These are phyloP conservation scores for Santalum album DNA, from an alignment of 164 flowering plant genomes.

Conservation along the genomic window DNA sequence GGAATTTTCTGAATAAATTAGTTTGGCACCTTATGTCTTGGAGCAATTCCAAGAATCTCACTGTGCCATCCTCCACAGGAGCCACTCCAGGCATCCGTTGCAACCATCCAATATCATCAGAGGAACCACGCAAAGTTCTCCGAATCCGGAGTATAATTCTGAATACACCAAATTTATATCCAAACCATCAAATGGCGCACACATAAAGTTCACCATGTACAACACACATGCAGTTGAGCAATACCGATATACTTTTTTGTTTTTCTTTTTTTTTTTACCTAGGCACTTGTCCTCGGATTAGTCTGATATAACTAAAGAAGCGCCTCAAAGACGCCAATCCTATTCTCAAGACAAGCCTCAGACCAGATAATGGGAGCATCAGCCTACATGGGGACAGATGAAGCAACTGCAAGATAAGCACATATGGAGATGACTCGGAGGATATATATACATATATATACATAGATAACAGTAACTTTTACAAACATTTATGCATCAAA, in stretches of 20 bases:
- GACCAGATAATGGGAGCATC: slow-evolving; percentile 49
- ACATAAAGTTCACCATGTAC: background rate
- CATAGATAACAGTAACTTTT: background rate
- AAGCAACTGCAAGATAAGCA: slow-evolving; percentile 6
- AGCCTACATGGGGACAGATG: slow-evolving; percentile 33
- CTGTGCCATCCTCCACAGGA: slow-evolving; percentile 68
- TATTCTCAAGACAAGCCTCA: slow-evolving; percentile 45
- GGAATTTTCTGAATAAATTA: too few relatives aligned
- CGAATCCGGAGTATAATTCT: slow-evolving; percentile 47
- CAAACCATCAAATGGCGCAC: slow-evolving; percentile 1
- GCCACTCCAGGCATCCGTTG: slow-evolving; percentile 51
- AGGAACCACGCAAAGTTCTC: slow-evolving; percentile 65
- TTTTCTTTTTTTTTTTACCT: slow-evolving; percentile 32
- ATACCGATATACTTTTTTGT: background rate
- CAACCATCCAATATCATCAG: slow-evolving; percentile 91
- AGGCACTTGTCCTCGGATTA: slow-evolving; percentile 22
- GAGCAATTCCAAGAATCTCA: slow-evolving; percentile 71
- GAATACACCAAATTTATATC: slow-evolving; percentile 11
- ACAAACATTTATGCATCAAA: background rate
- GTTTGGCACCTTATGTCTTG: slow-evolving; percentile 67
- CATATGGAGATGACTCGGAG: background rate
- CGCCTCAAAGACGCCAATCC: slow-evolving; percentile 34
- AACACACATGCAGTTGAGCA: background rate
- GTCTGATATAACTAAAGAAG: slow-evolving; percentile 26
- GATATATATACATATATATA: too few relatives aligned